These are phyloP conservation scores for Linderina pennispora DNA, from an alignment of 192 early-diverging fungal species.

Conservation along the genomic window DNA sequence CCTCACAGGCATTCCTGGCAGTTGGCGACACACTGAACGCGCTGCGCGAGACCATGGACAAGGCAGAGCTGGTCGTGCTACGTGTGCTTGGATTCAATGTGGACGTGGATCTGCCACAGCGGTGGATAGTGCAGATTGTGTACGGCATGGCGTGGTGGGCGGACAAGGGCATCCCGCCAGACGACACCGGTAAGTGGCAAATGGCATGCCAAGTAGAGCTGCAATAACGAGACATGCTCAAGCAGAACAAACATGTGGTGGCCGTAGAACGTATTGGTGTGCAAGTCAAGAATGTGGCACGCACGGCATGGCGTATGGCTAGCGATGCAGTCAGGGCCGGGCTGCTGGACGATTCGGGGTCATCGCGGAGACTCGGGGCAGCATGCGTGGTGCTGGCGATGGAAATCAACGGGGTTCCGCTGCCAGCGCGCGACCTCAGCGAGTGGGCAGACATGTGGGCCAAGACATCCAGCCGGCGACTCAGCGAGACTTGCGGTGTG, in stretches of 20 bases:
- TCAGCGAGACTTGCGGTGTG: background rate
- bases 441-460: slow-evolving; percentile 35
- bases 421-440: slow-evolving; percentile 14
- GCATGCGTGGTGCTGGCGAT: slow-evolving; percentile 19
- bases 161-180: slow-evolving; percentile 15
- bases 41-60: slow-evolving; percentile 18
- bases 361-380: slow-evolving; percentile 14
- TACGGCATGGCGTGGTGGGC: slow-evolving; percentile 39
- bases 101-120: slow-evolving; percentile 25
- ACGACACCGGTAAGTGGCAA: slow-evolving; percentile 6
- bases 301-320: slow-evolving; percentile 9
- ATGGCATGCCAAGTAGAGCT: too few species aligned
- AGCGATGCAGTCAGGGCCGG: slow-evolving; percentile 12
- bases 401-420: background rate
- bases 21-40: slow-evolving; percentile 3
- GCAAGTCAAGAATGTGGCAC: slow-evolving; percentile 11
- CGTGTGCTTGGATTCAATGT: slow-evolving; percentile 19
- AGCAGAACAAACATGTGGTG: background rate
- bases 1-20: slow-evolving; percentile 1
- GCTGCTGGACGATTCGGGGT: slow-evolving; percentile 17
- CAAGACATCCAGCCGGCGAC: slow-evolving; percentile 3
- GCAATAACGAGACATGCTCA: background rate
- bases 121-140: slow-evolving; percentile 16
- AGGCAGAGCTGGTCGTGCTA: slow-evolving; percentile 22
- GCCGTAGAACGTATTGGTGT: slow-evolving; percentile 7